phyloP scores from a whole-genome alignment of 257 asterid genomes.

The Solanum habrochaites region DNA sequence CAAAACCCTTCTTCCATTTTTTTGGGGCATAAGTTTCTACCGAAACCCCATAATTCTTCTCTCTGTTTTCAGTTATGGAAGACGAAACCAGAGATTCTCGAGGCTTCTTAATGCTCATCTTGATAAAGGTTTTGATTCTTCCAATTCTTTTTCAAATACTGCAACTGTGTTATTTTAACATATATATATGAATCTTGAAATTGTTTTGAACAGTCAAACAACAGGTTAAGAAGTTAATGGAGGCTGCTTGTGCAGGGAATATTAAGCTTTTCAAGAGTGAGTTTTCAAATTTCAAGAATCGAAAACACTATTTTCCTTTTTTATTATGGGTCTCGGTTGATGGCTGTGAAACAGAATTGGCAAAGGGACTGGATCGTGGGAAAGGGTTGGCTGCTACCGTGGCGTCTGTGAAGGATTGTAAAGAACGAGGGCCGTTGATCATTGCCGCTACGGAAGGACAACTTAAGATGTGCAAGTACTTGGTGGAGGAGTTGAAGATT shows the following conservation, averaged over 20 bases:
- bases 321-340: not conserved
- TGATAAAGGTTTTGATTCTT: constrained; percentile 10
- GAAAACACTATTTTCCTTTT: not conserved
- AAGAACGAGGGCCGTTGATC: constrained; percentile 82
- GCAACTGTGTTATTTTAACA: too few species aligned
- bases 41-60: not conserved
- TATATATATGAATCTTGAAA: not conserved
- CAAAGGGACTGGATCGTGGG: constrained; percentile 63
- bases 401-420: constrained; percentile 77
- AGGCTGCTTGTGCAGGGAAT: constrained; percentile 69
- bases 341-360: constrained; percentile 29
- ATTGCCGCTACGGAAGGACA: constrained; percentile 68
- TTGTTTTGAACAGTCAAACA: constrained; percentile 46
- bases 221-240: constrained; percentile 43
- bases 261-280: constrained; percentile 58
- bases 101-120: not conserved
- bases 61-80: not conserved
- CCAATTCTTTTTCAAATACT: not conserved
- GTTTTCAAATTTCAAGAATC: not conserved
- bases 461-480: not conserved
- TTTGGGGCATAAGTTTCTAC: too few species aligned
- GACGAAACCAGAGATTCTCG: not conserved
- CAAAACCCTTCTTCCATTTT: not conserved
- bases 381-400: constrained; percentile 54
- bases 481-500: not conserved